Evolutionary conservation across 2,329 filamentous ascomycete species (phyloP).

Genomic region (Cryphonectria japonica): DNA sequence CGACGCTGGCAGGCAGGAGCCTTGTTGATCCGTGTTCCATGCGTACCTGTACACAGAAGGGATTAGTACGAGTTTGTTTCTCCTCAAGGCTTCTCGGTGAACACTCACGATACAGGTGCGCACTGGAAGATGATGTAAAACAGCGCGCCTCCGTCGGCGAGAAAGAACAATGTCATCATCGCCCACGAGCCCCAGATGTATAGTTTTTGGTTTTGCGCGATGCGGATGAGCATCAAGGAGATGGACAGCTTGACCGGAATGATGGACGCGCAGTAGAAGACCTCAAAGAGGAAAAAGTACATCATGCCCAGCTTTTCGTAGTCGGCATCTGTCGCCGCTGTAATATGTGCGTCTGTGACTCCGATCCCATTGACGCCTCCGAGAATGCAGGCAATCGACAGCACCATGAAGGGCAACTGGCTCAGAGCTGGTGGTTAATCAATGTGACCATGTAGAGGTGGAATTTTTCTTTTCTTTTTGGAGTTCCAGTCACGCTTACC

Average conservation of each 20-base stretch:
- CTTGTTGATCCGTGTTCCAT: slow-evolving; percentile 26
- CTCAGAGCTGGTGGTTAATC: neutral
- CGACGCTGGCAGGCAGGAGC: slow-evolving; percentile 18
- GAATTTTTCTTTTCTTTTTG: too few relatives aligned
- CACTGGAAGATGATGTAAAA: slow-evolving; percentile 29
- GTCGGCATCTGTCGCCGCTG: slow-evolving; percentile 14
- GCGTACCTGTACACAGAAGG: slow-evolving; percentile 4
- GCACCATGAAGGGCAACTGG: slow-evolving; percentile 24
- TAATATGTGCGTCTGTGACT: slow-evolving; percentile 16
- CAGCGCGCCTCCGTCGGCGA: slow-evolving; percentile 21
- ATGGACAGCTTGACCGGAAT: slow-evolving; percentile 29
- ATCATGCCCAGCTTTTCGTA: slow-evolving; percentile 24
- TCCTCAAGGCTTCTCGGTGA: neutral
- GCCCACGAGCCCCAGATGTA: slow-evolving; percentile 26
- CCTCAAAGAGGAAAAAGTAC: slow-evolving; percentile 29
- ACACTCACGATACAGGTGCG: slow-evolving; percentile 18
- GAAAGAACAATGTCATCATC: slow-evolving; percentile 28
- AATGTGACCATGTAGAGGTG: neutral
- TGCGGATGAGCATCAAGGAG: slow-evolving; percentile 28
- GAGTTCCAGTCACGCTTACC: slow-evolving; percentile 8
- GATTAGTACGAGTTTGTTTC: too few relatives aligned
- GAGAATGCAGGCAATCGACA: slow-evolving; percentile 24
- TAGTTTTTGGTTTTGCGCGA: slow-evolving; percentile 25
- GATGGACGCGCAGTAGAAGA: slow-evolving; percentile 28
- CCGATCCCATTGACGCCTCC: slow-evolving; percentile 23